Conservation (phyloP, 805 yeast species). For the Pichia deserticola region DNA sequence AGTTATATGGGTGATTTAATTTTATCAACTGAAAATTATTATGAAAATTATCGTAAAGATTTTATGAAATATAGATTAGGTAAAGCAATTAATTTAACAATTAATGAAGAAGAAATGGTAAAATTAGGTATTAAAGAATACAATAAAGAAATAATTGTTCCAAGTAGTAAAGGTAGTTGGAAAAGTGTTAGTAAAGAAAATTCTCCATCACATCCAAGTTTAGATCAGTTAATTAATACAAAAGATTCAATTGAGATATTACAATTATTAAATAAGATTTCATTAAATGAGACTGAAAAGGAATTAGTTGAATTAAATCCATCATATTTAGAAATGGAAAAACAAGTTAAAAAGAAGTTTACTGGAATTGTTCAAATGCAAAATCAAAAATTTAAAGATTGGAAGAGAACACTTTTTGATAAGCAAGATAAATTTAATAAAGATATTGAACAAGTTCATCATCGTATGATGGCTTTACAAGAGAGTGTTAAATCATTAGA, state of each 20-base stretch:
- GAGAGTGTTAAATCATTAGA: constrained; percentile 17
- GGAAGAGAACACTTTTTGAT: constrained; percentile 49
- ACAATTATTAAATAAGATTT: constrained; percentile 31
- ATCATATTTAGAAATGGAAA: constrained; percentile 37
- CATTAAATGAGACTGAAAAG: constrained; percentile 32
- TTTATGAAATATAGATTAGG: constrained; percentile 36
- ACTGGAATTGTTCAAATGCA: constrained; percentile 38
- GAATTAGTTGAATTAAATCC: constrained; percentile 38
- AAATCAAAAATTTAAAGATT: constrained; percentile 51
- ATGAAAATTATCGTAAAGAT: constrained; percentile 58
- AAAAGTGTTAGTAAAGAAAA: constrained; percentile 13
- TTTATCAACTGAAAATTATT: constrained; percentile 67
- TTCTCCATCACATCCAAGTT: constrained; percentile 19
- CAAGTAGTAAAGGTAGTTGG: constrained; percentile 22
- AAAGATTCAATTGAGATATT: constrained; percentile 30
- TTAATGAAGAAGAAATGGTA: constrained; percentile 5
- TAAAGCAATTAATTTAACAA: constrained; percentile 21
- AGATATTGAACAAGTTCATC: constrained; percentile 41
- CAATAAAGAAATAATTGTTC: constrained; percentile 17
- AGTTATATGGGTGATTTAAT: constrained; percentile 74
- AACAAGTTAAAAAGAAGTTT: constrained; percentile 36
- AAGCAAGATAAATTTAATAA: constrained; percentile 50
- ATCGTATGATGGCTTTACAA: constrained; percentile 32
- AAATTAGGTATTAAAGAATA: constrained; percentile 14
- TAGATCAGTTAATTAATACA: constrained; percentile 23